Percentiles rank a stretch among this genome's conserved stretches.
phyloP scores from a whole-genome alignment of 768 basidiomycete species.

The Tulasnella sp. region DNA sequence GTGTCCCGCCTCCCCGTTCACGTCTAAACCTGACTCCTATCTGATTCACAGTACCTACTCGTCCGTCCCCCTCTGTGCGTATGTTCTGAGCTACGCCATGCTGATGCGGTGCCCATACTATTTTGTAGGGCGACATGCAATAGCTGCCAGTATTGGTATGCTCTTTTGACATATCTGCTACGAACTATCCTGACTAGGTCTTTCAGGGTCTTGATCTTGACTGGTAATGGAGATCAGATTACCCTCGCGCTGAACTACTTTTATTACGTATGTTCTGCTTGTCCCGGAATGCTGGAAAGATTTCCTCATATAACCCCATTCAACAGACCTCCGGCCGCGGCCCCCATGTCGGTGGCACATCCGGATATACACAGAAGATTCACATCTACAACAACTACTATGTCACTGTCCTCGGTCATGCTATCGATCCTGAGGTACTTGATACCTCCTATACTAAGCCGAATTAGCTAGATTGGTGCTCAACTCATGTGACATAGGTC shows the following conservation, averaged over 20 bases:
- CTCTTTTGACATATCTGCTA: neutral
- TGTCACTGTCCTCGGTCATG: conserved; percentile 4
- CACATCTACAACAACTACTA: conserved; percentile 12
- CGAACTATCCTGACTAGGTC: too few relatives aligned
- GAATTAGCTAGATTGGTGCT: neutral
- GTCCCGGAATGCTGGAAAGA: neutral
- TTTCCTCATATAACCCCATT: neutral
- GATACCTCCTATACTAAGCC: neutral
- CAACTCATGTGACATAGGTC: neutral
- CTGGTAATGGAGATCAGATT: neutral
- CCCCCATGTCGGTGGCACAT: conserved; percentile 12
- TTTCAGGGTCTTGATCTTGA: neutral
- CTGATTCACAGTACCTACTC: conserved; percentile 3
- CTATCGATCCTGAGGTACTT: neutral
- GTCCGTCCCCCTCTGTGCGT: neutral
- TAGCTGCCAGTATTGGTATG: conserved; percentile 7
- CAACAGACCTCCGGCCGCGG: conserved; percentile 8
- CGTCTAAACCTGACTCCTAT: too few relatives aligned
- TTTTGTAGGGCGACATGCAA: neutral
- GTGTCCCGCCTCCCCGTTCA: too few relatives aligned
- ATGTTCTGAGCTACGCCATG: neutral
- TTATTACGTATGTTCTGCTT: neutral
- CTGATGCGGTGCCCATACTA: neutral
- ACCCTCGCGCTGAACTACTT: neutral
- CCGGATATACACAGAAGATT: conserved; percentile 11